A percentile compares a stretch with the other conserved stretches of the same genome.
phyloP scores from a whole-genome alignment of 169 alveolate genomes.

The Cryptosporidium sp. region DNA sequence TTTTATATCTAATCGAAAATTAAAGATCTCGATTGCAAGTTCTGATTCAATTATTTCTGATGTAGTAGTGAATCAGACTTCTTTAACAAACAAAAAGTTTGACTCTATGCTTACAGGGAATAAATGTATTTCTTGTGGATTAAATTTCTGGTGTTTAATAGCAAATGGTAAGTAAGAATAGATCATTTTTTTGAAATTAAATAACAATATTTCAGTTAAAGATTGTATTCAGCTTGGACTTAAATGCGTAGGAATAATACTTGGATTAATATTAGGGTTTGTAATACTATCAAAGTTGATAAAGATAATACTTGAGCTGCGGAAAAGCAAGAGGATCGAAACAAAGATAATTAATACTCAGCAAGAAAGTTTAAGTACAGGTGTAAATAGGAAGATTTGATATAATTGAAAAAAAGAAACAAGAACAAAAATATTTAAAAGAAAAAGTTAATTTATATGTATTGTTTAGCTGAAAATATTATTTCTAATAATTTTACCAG shows the following conservation, averaged over 20 bases:
- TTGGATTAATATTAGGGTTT: constrained; percentile 15
- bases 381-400: neutral
- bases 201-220: constrained; percentile 12
- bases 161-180: constrained; percentile 57
- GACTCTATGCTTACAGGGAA: constrained; percentile 48
- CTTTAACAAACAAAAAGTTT: constrained; percentile 46
- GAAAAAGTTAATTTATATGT: neutral
- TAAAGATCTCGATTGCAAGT: constrained; percentile 46
- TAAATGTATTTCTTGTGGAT: constrained; percentile 50
- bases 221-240: constrained; percentile 55
- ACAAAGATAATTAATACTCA: neutral
- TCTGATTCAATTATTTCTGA: constrained; percentile 37
- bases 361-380: neutral
- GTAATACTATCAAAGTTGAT: constrained; percentile 5
- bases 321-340: neutral
- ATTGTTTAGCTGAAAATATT: neutral
- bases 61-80: constrained; percentile 44
- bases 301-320: neutral
- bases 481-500: constrained; percentile 20
- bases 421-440: neutral
- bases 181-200: neutral
- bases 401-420: neutral
- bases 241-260: constrained; percentile 33
- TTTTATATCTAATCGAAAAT: neutral
- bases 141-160: constrained; percentile 67